phyloP scores from a whole-genome alignment of 805 yeast species.

The Komagataella ulmi region DNA sequence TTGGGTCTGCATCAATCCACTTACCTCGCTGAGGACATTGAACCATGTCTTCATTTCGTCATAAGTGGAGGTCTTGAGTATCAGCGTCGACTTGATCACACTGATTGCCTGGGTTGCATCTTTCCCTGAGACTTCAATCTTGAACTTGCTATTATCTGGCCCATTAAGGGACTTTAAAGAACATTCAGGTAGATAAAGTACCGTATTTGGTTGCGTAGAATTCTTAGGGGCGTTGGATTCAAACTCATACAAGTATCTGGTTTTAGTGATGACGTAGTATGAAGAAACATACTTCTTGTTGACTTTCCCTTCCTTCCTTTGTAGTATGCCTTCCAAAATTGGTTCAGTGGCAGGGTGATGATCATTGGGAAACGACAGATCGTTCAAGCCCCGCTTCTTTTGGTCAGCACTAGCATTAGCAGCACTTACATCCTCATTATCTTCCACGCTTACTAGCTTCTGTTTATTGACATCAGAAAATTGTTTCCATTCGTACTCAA shows the following conservation, averaged over 20 bases:
- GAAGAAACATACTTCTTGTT: slow-evolving; percentile 26
- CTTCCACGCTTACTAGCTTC: slow-evolving; percentile 16
- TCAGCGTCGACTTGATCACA: slow-evolving; percentile 15
- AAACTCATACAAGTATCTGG: slow-evolving; percentile 31
- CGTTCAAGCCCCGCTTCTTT: slow-evolving; percentile 21
- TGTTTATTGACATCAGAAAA: slow-evolving; percentile 20
- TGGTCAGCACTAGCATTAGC: not conserved
- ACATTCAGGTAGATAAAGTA: slow-evolving; percentile 33
- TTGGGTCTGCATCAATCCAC: slow-evolving; percentile 11
- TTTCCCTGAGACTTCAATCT: slow-evolving; percentile 29
- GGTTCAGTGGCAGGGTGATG: slow-evolving; percentile 27
- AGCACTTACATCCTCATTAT: not conserved
- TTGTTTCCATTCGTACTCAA: slow-evolving; percentile 29
- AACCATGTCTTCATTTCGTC: slow-evolving; percentile 35
- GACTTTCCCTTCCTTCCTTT: slow-evolving; percentile 29
- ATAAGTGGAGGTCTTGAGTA: slow-evolving; percentile 28
- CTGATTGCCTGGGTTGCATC: slow-evolving; percentile 18
- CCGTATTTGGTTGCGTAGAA: slow-evolving; percentile 27
- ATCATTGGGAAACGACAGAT: slow-evolving; percentile 23
- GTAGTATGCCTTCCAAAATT: slow-evolving; percentile 30
- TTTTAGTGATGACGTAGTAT: slow-evolving; percentile 33
- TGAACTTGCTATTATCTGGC: slow-evolving; percentile 20
- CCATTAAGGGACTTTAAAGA: slow-evolving; percentile 20
- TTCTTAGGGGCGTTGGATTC: slow-evolving; percentile 28
- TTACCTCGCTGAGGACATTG: slow-evolving; percentile 19